Percentiles rank a stretch among this genome's conserved stretches.
phyloP scores from a whole-genome alignment of 306 rosid genomes.

The Rubus parviflorus region DNA sequence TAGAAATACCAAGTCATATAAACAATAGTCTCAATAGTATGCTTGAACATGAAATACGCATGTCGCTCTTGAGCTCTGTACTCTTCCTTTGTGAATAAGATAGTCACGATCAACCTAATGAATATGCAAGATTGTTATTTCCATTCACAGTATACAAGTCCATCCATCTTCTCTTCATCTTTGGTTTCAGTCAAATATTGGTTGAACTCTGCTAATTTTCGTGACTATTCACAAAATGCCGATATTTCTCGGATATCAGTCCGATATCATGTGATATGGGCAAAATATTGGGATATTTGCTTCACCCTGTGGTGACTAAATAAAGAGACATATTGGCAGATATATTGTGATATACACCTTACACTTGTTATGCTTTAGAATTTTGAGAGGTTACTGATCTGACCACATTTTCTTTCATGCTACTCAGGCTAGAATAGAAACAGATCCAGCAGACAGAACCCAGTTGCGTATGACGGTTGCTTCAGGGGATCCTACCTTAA shows the following conservation, averaged over 20 bases:
- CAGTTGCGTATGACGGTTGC: constrained; percentile 97
- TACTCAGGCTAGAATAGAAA: constrained; percentile 81
- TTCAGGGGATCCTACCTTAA: constrained; percentile 89
- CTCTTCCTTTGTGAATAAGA: not conserved
- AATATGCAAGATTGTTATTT: not conserved
- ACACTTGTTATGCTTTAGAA: not conserved
- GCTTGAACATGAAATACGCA: not conserved
- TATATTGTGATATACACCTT: not conserved
- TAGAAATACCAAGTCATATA: not conserved
- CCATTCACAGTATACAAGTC: not conserved
- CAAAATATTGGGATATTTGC: not conserved
- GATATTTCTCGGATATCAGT: not conserved
- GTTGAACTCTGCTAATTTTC: not conserved
- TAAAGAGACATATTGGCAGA: not conserved
- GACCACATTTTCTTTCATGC: constrained; percentile 20
- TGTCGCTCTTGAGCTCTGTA: not conserved
- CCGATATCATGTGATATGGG: not conserved
- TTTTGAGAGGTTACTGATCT: constrained; percentile 11
- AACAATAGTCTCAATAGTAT: not conserved
- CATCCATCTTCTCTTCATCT: not conserved
- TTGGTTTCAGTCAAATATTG: not conserved
- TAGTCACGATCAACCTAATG: not conserved
- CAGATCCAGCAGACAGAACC: constrained; percentile 98
- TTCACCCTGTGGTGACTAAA: not conserved
- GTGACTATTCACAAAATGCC: not conserved